These are phyloP conservation scores for Penicillium capsulatum DNA, from an alignment of 2,329 filamentous ascomycete species.

Conservation along the genomic window DNA sequence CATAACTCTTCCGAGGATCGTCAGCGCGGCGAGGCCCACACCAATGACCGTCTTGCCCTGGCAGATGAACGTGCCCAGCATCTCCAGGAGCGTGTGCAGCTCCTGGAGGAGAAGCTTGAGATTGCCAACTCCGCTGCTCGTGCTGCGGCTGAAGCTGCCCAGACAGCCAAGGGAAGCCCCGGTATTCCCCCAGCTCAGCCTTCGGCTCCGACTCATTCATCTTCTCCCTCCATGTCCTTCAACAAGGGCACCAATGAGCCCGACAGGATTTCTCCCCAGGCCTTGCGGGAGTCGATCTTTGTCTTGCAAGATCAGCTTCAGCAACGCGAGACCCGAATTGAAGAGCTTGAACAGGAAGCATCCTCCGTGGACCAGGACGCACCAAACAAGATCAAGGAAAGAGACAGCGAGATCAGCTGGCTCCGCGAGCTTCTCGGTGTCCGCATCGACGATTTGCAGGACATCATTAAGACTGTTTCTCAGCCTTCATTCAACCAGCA, in stretches of 20 bases:
- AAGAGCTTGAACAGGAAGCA: constrained; percentile 73
- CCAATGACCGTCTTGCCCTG: constrained; percentile 74
- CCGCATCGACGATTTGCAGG: constrained; percentile 83
- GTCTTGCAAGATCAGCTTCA: constrained; percentile 96
- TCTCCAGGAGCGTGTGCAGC: constrained; percentile 75
- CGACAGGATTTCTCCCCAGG: constrained; percentile 89
- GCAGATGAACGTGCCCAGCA: constrained; percentile 81
- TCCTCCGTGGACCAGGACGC: constrained; percentile 70
- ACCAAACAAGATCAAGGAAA: constrained; percentile 77
- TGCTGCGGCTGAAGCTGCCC: constrained; percentile 73
- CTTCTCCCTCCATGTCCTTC: constrained; percentile 47
- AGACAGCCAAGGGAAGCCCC: constrained; percentile 50
- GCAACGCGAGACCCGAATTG: constrained; percentile 84
- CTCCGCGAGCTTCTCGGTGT: constrained; percentile 88
- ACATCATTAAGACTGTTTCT: constrained; percentile 78
- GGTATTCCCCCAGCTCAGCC: constrained; percentile 28
- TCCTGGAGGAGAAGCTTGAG: constrained; percentile 86
- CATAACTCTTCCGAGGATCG: constrained; percentile 75
- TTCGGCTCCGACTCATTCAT: constrained; percentile 40
- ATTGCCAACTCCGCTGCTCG: constrained; percentile 83
- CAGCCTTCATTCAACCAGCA: constrained; percentile 72
- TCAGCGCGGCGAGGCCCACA: constrained; percentile 71
- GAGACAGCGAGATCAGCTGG: constrained; percentile 92
- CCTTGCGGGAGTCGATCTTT: constrained; percentile 90
- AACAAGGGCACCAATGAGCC: constrained; percentile 52